Evolutionary conservation across 495 filamentous ascomycete genomes (phyloP).

Genomic region (Penicillium lividum): DNA sequence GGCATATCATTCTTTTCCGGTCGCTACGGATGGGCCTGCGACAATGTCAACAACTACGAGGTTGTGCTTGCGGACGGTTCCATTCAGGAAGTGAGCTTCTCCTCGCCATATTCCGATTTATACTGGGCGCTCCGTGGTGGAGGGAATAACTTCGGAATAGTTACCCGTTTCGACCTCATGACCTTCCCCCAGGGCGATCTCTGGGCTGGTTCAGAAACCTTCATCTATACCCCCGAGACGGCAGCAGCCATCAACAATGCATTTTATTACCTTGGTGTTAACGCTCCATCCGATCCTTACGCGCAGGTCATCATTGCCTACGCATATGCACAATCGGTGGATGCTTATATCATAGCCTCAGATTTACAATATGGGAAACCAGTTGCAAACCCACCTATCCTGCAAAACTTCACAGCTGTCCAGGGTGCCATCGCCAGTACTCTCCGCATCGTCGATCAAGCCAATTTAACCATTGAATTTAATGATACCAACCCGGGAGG

Average conservation of each 20-base stretch:
- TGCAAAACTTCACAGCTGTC: conserved; percentile 6
- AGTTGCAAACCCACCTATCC: conserved; percentile 4
- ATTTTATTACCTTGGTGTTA: conserved; percentile 1
- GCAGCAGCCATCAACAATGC: conserved; percentile 27
- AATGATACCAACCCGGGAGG: conserved; percentile 2
- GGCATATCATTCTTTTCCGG: conserved; percentile 36
- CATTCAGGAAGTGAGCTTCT: conserved; percentile 33
- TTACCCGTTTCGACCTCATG: conserved; percentile 35
- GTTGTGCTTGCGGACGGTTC: conserved; percentile 41
- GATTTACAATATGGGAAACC: conserved; percentile 7
- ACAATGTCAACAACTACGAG: conserved; percentile 50
- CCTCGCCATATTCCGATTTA: conserved; percentile 34
- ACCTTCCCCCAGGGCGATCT: conserved; percentile 29
- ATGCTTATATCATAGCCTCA: conserved; percentile 5
- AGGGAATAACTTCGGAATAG: conserved; percentile 41
- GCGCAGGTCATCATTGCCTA: conserved; percentile 3
- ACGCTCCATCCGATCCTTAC: conserved; percentile 2
- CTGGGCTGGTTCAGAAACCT: conserved; percentile 5
- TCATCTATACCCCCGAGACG: conserved; percentile 2
- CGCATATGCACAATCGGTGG: conserved; percentile 4
- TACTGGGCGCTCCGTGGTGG: conserved; percentile 50
- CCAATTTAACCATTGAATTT: conserved; percentile 5
- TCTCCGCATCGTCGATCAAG: conserved; percentile 5
- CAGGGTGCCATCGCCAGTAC: conserved; percentile 5
- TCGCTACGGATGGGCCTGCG: conserved; percentile 47